Conservation (phyloP, 352 stramenopile species). For the Pythium sukuiense region DNA sequence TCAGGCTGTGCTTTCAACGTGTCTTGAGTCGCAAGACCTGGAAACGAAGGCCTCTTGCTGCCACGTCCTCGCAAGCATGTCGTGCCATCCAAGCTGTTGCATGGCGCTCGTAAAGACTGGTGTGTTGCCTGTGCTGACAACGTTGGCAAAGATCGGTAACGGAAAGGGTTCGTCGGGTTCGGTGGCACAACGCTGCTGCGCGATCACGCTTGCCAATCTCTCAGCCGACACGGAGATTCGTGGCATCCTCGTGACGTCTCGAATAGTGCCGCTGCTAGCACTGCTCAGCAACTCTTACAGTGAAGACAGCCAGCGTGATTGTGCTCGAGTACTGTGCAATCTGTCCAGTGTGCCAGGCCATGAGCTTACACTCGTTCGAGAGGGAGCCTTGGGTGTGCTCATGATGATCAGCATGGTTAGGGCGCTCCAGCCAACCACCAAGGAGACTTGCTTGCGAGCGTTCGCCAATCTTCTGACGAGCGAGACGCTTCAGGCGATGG, state of each 20-base stretch:
- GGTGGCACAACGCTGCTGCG: slow-evolving; percentile 62
- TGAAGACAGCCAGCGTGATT: slow-evolving; percentile 77
- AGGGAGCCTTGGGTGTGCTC: slow-evolving; percentile 64
- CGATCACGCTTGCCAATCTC: slow-evolving; percentile 67
- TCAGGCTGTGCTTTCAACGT: slow-evolving; percentile 58
- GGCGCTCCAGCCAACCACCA: slow-evolving; percentile 54
- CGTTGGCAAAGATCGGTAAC: slow-evolving; percentile 53
- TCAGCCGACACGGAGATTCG: slow-evolving; percentile 54
- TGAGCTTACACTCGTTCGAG: slow-evolving; percentile 48
- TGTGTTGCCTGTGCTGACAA: slow-evolving; percentile 55
- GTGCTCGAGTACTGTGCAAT: slow-evolving; percentile 71
- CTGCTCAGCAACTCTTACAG: slow-evolving; percentile 81
- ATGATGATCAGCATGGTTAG: slow-evolving; percentile 85
- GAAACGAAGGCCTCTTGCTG: slow-evolving; percentile 76
- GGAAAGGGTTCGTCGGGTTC: slow-evolving; percentile 20
- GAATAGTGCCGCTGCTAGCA: slow-evolving; percentile 51
- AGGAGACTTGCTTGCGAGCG: slow-evolving; percentile 66
- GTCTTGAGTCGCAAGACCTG: slow-evolving; percentile 54
- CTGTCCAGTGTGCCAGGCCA: slow-evolving; percentile 54
- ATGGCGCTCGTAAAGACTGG: slow-evolving; percentile 48
- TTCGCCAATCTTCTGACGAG: slow-evolving; percentile 65
- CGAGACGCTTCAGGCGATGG: slow-evolving; percentile 61
- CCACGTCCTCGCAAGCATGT: slow-evolving; percentile 74
- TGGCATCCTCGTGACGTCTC: slow-evolving; percentile 42
- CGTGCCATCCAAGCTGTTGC: slow-evolving; percentile 63